These are phyloP conservation scores for Mortierella claussenii DNA, from an alignment of 192 early-diverging fungal species.

Conservation along the genomic window DNA sequence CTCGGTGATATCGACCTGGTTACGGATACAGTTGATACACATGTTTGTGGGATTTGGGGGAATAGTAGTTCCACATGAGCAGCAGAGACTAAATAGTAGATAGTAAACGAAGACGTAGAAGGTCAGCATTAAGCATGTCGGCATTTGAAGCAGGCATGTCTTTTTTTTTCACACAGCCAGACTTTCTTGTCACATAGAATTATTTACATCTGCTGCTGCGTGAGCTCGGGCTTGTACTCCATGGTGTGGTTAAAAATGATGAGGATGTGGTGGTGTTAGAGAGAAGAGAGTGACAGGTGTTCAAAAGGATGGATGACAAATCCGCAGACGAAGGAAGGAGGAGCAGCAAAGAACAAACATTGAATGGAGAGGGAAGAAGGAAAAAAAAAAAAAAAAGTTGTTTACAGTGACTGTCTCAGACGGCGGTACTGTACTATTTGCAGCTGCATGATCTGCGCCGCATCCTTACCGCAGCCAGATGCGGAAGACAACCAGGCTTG, in stretches of 20 bases:
- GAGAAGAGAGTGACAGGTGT: neutral
- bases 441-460: too few species aligned
- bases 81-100: slow-evolving; percentile 81
- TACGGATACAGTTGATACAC: slow-evolving; percentile 98
- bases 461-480: too few species aligned
- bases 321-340: too few species aligned
- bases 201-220: slow-evolving; percentile 64
- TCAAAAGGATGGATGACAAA: neutral
- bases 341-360: neutral
- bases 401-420: neutral
- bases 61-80: slow-evolving; percentile 93
- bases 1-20: slow-evolving; percentile 97
- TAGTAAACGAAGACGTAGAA: neutral
- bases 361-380: neutral
- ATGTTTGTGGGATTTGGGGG: slow-evolving; percentile 98
- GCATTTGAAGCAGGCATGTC: too few species aligned
- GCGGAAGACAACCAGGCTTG: too few species aligned
- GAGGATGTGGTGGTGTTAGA: neutral
- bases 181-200: neutral
- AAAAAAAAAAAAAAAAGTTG: neutral
- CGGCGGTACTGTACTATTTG: too few species aligned
- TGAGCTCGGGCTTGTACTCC: slow-evolving; percentile 66
- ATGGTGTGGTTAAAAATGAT: slow-evolving; percentile 22
- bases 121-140: too few species aligned
- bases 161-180: too few species aligned